Base-by-base conservation (phyloP, 805 yeast species). In the Spathaspora hagerdaliae region DNA sequence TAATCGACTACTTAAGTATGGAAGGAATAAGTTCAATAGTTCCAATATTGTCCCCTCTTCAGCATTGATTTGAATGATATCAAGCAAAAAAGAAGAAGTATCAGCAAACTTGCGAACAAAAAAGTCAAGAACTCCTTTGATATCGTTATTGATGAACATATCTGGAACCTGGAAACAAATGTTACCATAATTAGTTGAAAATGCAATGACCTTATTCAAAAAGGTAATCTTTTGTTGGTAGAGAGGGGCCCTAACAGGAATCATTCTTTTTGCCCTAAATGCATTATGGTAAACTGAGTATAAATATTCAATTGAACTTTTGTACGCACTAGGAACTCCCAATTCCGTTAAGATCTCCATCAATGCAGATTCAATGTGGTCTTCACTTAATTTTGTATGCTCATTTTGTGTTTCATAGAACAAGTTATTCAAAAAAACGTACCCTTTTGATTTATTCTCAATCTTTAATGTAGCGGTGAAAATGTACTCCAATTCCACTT, bases 131-230 rank as follows among this genome's bases (percentile, higher is more conserved):
- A 65, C 50, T 8, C 43, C 45, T 11, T 62, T 59, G 14, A 75
- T 50, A 39, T 73, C 69, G 48, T 66, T 65, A 50, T 73, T 68
- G 35, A 69, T 47, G 46, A 78, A 76, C 77, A 79, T 77, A 45
- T 83, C 91, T 8, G 86, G 83, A 2, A 82, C 77, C 60, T 83
- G 88, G 57, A 86, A 82, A 19, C 83, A 63, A 19, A 86, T 82
- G 27, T 83, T 67, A 0, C 87, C 89, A 61, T 82, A 87, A 26
- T 85, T 81, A 11, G 81, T 65, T 12, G 78, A 58, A 36, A 77
- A 65, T 36, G 77, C 61, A 39, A 77, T 72, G 24, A 78, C 64
- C 47, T 80, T 81, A 45, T 74, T 69, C 42, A 81, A 62, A 6
- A 80, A 46, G 6, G 54, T 56, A 2, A 67, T 33, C 48, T 79